Evolutionary conservation across 768 basidiomycete species (phyloP).

Genomic region (Porphyrellus cyaneotinctus): DNA sequence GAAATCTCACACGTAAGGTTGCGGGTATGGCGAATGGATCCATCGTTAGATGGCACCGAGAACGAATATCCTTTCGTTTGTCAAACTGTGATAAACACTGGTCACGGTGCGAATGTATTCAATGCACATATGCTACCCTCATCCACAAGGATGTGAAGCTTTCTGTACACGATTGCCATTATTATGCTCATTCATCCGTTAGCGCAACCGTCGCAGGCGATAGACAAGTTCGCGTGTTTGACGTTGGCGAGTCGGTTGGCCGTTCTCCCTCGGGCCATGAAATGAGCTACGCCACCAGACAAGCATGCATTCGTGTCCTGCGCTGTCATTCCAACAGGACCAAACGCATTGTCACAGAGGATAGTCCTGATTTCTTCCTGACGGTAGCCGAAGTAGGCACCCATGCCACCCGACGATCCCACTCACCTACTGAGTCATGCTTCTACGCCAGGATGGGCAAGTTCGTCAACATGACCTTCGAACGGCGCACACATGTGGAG

Average conservation of each 20-base stretch:
- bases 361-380: slow-evolving; percentile 71
- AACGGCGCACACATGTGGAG: slow-evolving; percentile 58
- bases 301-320: slow-evolving; percentile 51
- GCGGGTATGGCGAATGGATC: slow-evolving; percentile 73
- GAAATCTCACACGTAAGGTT: slow-evolving; percentile 40
- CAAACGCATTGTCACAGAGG: slow-evolving; percentile 77
- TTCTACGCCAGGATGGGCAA: slow-evolving; percentile 63
- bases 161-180: slow-evolving; percentile 8
- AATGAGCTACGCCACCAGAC: slow-evolving; percentile 41
- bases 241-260: slow-evolving; percentile 47
- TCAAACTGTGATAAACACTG: slow-evolving; percentile 67
- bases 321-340: slow-evolving; percentile 70
- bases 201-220: slow-evolving; percentile 78
- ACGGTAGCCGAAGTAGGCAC: slow-evolving; percentile 70
- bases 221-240: slow-evolving; percentile 72
- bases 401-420: neutral
- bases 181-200: slow-evolving; percentile 7
- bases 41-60: slow-evolving; percentile 26
- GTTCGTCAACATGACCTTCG: slow-evolving; percentile 87
- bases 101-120: slow-evolving; percentile 84
- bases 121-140: slow-evolving; percentile 75
- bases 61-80: slow-evolving; percentile 63
- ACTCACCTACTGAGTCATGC: slow-evolving; percentile 13
- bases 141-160: slow-evolving; percentile 70
- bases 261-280: slow-evolving; percentile 40